A percentile compares a stretch with the other conserved stretches of the same genome.
Conservation (phyloP, 148 eudicot genomes). For the Diospyros kaki region DNA sequence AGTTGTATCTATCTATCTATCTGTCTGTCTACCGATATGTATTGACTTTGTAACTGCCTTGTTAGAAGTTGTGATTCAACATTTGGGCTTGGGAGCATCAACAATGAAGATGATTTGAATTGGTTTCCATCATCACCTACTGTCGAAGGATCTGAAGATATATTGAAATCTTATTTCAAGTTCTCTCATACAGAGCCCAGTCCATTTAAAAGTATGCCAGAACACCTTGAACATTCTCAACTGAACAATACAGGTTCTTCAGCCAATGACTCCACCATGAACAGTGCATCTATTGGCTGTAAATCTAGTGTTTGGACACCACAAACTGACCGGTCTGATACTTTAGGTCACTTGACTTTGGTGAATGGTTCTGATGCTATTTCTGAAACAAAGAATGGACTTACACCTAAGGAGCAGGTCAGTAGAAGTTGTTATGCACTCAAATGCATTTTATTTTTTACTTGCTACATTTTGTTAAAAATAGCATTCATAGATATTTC, state of each 20-base stretch:
- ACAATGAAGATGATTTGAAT: constrained; percentile 49
- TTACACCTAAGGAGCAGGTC: constrained; percentile 28
- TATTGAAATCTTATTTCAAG: constrained; percentile 35
- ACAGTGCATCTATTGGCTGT: constrained; percentile 21
- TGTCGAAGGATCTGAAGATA: constrained; percentile 54
- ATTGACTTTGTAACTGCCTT: no score
- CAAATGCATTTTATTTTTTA: background rate
- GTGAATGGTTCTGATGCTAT: constrained; percentile 22
- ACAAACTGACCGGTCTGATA: constrained; percentile 19
- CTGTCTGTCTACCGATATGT: background rate
- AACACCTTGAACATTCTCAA: constrained; percentile 27
- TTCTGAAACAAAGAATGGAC: constrained; percentile 18
- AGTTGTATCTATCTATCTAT: background rate
- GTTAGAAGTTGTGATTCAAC: constrained; percentile 77
- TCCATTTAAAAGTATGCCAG: constrained; percentile 21
- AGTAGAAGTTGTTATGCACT: background rate
- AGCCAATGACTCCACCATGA: constrained; percentile 27
- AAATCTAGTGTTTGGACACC: constrained; percentile 23
- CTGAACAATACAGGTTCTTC: constrained; percentile 24
- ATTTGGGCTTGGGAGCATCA: constrained; percentile 54
- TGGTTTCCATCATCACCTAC: constrained; percentile 66
- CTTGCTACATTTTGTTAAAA: background rate
- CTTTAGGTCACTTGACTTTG: constrained; percentile 25
- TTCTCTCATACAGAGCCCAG: constrained; percentile 39
- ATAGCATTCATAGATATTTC: background rate